Percentiles rank a stretch among this genome's conserved stretches.
Conservation (phyloP, 2,329 filamentous ascomycete genomes). For the Penicillium sp. region DNA sequence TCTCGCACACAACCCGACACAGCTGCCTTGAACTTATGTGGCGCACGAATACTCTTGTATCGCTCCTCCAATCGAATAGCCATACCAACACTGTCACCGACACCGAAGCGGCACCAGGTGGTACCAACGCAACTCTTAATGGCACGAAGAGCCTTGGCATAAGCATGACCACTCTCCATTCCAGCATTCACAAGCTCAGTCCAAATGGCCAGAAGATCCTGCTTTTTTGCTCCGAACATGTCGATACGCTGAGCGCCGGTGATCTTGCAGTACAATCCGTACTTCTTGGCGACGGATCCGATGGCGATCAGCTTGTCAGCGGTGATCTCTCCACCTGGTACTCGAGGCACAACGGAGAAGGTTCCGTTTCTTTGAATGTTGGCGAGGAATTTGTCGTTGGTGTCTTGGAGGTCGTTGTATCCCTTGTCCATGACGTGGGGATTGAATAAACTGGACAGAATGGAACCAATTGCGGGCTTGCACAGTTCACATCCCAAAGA, state of each 20-base stretch:
- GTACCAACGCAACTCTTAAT: slow-evolving; percentile 92
- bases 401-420: slow-evolving; percentile 78
- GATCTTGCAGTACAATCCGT: slow-evolving; percentile 85
- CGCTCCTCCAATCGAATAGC: slow-evolving; percentile 83
- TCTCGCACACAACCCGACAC: slow-evolving; percentile 91
- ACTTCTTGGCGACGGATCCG: slow-evolving; percentile 81
- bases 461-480: slow-evolving; percentile 79
- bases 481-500: slow-evolving; percentile 85
- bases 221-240: slow-evolving; percentile 87
- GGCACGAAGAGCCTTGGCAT: slow-evolving; percentile 83
- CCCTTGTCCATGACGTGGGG: slow-evolving; percentile 74
- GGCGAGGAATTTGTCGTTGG: slow-evolving; percentile 82
- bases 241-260: slow-evolving; percentile 91
- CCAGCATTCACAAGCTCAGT: slow-evolving; percentile 75
- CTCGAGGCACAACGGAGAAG: slow-evolving; percentile 82
- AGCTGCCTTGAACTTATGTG: slow-evolving; percentile 89
- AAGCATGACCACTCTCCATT: slow-evolving; percentile 88
- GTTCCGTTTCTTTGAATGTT: slow-evolving; percentile 93
- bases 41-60: slow-evolving; percentile 86
- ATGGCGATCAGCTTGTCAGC: slow-evolving; percentile 82
- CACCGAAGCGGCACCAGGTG: slow-evolving; percentile 86
- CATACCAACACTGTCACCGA: slow-evolving; percentile 89
- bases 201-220: slow-evolving; percentile 84
- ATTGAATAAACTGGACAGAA: slow-evolving; percentile 81
- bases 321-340: slow-evolving; percentile 84